Percentiles rank a stretch among this genome's conserved stretches.
Evolutionary conservation across 805 yeast genomes (phyloP).

Genomic region (Candida pseudofarinosa): DNA sequence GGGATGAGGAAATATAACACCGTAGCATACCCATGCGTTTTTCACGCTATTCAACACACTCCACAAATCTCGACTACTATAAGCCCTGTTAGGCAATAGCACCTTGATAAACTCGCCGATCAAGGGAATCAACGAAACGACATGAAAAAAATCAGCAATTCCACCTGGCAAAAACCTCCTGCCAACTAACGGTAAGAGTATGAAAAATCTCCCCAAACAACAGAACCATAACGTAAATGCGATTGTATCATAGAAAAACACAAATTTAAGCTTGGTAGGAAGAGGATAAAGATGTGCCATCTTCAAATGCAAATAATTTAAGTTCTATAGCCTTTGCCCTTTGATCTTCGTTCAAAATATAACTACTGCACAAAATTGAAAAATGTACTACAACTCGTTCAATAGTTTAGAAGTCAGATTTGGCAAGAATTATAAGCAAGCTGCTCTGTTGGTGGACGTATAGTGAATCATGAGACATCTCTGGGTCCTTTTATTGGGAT

Average conservation of each 20-base stretch:
- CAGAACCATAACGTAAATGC: slow-evolving; percentile 45
- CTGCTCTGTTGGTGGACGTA: no score
- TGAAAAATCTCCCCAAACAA: slow-evolving; percentile 44
- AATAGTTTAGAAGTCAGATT: no score
- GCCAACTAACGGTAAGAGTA: slow-evolving; percentile 63
- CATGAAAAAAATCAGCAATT: slow-evolving; percentile 59
- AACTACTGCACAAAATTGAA: neutral
- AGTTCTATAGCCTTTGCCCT: neutral
- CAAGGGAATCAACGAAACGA: slow-evolving; percentile 33
- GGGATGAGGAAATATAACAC: slow-evolving; percentile 40
- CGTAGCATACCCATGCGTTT: slow-evolving; percentile 38
- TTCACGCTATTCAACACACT: slow-evolving; percentile 23
- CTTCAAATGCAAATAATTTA: neutral
- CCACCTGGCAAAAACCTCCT: slow-evolving; percentile 65
- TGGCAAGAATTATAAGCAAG: no score
- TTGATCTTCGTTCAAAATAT: neutral
- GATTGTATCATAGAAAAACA: slow-evolving; percentile 32
- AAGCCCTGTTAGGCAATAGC: slow-evolving; percentile 9
- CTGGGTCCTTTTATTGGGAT: neutral
- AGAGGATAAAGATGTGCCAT: slow-evolving; percentile 37
- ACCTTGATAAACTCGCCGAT: slow-evolving; percentile 18
- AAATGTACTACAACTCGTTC: neutral
- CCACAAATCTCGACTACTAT: slow-evolving; percentile 20
- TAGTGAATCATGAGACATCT: neutral
- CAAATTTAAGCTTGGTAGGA: slow-evolving; percentile 24